Conservation (phyloP, 768 basidiomycete species). For the Pleurotus salmoneostramineus region DNA sequence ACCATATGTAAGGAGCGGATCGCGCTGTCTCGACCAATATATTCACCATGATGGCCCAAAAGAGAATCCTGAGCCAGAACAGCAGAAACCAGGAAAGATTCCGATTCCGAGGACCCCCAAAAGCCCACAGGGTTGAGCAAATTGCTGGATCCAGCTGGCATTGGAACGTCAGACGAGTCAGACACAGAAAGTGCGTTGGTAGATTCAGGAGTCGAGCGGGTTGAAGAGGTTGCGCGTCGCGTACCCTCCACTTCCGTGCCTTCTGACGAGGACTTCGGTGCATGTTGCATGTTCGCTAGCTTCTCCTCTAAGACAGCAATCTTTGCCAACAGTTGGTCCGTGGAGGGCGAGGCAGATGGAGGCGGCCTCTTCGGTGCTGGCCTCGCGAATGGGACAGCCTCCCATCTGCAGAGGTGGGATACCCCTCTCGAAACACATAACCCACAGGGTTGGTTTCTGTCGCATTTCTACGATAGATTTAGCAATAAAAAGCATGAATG, state of each 20-base stretch:
- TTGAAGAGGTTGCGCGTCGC: not conserved
- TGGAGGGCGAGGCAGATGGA: conserved; percentile 14
- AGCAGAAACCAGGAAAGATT: conserved; percentile 36
- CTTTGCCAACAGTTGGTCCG: conserved; percentile 19
- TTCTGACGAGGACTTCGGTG: conserved; percentile 6
- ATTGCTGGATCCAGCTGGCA: not conserved
- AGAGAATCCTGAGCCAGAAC: conserved; percentile 39
- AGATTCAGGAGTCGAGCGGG: not conserved
- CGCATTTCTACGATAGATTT: conserved; percentile 40
- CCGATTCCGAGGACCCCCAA: conserved; percentile 22
- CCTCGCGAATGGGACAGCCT: conserved; percentile 36
- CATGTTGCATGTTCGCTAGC: conserved; percentile 14
- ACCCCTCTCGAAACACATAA: conserved; percentile 35
- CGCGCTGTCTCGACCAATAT: conserved; percentile 42
- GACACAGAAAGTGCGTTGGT: not conserved
- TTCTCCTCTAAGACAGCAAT: conserved; percentile 23
- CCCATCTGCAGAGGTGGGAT: conserved; percentile 43
- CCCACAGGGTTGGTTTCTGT: conserved; percentile 38
- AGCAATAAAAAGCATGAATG: not conserved
- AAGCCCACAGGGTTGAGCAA: conserved; percentile 13
- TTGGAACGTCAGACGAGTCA: not conserved
- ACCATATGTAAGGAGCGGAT: conserved; percentile 46
- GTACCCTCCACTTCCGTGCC: not conserved
- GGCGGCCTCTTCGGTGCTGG: conserved; percentile 33
- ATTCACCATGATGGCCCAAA: conserved; percentile 43